These are phyloP conservation scores for Tricholoma bakamatsutake DNA, from an alignment of 768 basidiomycete genomes.

Conservation along the genomic window DNA sequence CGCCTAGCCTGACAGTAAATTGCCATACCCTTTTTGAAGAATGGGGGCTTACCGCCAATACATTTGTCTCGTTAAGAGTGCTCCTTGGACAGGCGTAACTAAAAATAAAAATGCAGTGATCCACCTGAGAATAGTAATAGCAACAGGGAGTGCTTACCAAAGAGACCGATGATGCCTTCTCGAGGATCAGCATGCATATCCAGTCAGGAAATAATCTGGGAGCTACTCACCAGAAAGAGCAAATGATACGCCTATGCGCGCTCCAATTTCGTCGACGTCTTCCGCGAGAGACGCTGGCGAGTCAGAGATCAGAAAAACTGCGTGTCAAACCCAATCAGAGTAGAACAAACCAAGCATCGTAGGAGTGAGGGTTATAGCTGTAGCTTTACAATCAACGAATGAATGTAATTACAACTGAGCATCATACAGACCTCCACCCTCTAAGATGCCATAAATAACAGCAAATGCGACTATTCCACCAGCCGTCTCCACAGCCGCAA, in stretches of 20 bases:
- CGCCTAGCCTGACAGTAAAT: constrained; percentile 7
- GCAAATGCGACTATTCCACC: constrained; percentile 34
- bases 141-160: constrained; percentile 24
- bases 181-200: background rate
- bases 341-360: constrained; percentile 20
- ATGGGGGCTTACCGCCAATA: constrained; percentile 9
- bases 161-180: constrained; percentile 23
- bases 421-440: constrained; percentile 32
- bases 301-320: background rate
- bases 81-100: constrained; percentile 1
- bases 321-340: background rate
- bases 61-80: background rate
- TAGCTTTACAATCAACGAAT: background rate
- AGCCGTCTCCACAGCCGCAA: constrained; percentile 31
- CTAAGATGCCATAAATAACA: constrained; percentile 39
- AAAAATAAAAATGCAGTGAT: background rate
- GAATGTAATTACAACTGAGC: background rate
- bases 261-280: constrained; percentile 40
- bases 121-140: background rate
- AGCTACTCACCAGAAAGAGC: constrained; percentile 30
- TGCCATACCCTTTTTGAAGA: background rate
- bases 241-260: constrained; percentile 41
- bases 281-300: constrained; percentile 28
- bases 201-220: constrained; percentile 1
- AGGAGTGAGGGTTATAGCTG: constrained; percentile 20